These are phyloP conservation scores for Colletotrichum sp. DNA, from an alignment of 2,329 filamentous ascomycete species.

Conservation along the genomic window DNA sequence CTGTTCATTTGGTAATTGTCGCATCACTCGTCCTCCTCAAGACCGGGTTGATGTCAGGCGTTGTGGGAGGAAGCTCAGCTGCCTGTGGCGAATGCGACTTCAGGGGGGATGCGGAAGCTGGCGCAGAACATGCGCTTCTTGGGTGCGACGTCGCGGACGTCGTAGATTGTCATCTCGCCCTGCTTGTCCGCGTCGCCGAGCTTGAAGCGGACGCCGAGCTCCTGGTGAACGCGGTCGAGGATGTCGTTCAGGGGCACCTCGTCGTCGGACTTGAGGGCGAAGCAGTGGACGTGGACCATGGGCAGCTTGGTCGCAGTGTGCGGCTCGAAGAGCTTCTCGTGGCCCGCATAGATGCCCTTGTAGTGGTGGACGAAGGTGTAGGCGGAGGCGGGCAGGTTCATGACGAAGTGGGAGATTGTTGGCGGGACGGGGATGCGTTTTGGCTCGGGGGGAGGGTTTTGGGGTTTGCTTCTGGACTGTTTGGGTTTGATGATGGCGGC, in stretches of 20 bases:
- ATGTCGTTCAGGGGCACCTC: constrained; percentile 65
- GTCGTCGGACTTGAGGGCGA: constrained; percentile 81
- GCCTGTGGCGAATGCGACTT: constrained; percentile 74
- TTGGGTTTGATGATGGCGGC: constrained; percentile 59
- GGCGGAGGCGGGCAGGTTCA: constrained; percentile 94
- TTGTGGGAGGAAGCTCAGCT: neutral
- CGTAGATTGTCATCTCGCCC: constrained; percentile 61
- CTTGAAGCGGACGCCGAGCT: constrained; percentile 44
- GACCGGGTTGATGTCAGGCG: neutral
- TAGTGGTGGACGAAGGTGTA: constrained; percentile 81
- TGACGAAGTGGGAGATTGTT: constrained; percentile 91
- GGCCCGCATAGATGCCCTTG: constrained; percentile 79
- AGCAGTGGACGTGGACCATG: constrained; percentile 93
- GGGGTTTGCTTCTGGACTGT: constrained; percentile 39
- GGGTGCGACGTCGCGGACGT: constrained; percentile 87
- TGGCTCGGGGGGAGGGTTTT: constrained; percentile 39
- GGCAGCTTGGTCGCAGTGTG: constrained; percentile 69
- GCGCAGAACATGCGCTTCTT: constrained; percentile 98
- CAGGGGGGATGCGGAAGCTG: constrained; percentile 81
- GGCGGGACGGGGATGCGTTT: constrained; percentile 64
- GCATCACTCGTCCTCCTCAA: neutral
- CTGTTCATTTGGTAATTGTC: neutral
- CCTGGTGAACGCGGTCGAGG: constrained; percentile 41
- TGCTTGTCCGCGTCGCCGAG: constrained; percentile 51
- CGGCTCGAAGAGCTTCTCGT: constrained; percentile 69